phyloP scores from a whole-genome alignment of 2,329 filamentous ascomycete genomes.

The Alternaria novae-zelandiae region DNA sequence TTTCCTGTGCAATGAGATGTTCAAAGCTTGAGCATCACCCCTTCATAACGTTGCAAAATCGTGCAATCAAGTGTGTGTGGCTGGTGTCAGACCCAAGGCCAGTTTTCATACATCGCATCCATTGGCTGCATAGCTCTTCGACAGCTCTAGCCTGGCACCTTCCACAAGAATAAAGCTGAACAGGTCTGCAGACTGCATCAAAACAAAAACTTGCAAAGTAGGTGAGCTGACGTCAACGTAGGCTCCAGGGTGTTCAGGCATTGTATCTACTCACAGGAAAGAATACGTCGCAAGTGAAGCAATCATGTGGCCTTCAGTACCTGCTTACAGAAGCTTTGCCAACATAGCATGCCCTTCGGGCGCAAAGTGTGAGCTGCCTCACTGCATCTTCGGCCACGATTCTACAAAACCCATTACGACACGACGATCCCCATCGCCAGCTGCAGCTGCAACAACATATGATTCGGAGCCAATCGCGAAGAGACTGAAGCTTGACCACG shows the following conservation, averaged over 20 bases:
- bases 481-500: slow-evolving; percentile 38
- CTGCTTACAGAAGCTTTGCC: slow-evolving; percentile 34
- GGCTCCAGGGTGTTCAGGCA: background rate
- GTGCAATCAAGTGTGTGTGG: background rate
- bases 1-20: background rate
- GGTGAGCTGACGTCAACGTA: background rate
- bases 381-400: slow-evolving; percentile 66
- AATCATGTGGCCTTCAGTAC: slow-evolving; percentile 40
- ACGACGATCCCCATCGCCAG: slow-evolving; percentile 1
- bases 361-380: slow-evolving; percentile 56
- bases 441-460: background rate
- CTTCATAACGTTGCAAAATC: background rate
- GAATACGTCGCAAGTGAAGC: background rate
- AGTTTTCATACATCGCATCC: background rate
- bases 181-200: background rate
- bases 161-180: background rate
- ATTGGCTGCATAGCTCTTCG: background rate
- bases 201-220: background rate
- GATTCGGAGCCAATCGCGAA: slow-evolving; percentile 31
- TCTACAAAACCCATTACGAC: slow-evolving; percentile 12
- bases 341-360: slow-evolving; percentile 58
- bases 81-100: background rate
- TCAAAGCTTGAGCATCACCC: background rate
- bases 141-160: background rate
- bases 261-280: slow-evolving; percentile 17